Conservation (phyloP, 176 grass and related monocot species). For the Juncus inflexus region DNA sequence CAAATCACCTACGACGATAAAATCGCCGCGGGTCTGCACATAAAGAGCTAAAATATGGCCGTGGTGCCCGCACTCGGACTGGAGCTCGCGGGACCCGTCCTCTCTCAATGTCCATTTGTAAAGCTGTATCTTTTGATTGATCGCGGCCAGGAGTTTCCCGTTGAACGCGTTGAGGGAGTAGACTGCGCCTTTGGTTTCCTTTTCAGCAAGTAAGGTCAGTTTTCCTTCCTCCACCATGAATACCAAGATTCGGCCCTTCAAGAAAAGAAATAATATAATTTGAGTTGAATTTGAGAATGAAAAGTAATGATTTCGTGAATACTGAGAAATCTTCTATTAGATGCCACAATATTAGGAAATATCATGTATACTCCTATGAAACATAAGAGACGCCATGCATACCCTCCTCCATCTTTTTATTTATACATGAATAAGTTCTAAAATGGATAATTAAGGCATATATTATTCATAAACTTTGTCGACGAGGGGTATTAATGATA, state of each 20-base stretch:
- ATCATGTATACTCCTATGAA: no score
- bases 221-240: constrained; percentile 87
- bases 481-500: no score
- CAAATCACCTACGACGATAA: constrained; percentile 91
- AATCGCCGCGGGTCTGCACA: constrained; percentile 92
- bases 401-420: no score
- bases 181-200: constrained; percentile 91
- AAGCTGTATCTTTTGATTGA: constrained; percentile 94
- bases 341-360: no score
- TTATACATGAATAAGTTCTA: no score
- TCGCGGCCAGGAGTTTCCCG: constrained; percentile 86
- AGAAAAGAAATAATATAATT: constrained; percentile 24
- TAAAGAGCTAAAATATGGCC: constrained; percentile 86
- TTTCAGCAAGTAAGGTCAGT: constrained; percentile 69
- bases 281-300: neutral
- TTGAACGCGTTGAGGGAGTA: constrained; percentile 90
- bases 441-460: no score
- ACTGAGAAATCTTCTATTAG: no score
- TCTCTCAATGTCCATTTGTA: constrained; percentile 76
- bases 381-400: no score
- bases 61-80: constrained; percentile 88
- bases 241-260: constrained; percentile 80
- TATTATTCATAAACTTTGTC: no score
- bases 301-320: no score
- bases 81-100: constrained; percentile 68